A percentile compares a stretch with the other conserved stretches of the same genome.
Evolutionary conservation across 2,329 filamentous ascomycete species (phyloP).

Genomic region (Paecilomyces sp.): DNA sequence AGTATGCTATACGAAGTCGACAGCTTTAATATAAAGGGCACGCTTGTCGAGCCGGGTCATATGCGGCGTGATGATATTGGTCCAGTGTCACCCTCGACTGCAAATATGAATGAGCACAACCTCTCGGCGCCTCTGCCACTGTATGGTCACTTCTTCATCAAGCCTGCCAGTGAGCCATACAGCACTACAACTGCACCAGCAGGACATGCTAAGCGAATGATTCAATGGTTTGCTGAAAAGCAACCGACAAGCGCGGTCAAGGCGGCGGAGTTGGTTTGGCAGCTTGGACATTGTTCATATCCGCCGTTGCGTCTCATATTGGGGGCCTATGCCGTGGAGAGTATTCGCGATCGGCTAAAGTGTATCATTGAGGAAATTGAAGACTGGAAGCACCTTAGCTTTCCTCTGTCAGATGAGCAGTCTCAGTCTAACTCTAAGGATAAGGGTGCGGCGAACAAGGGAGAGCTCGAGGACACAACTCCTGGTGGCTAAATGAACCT

Average conservation of each 20-base stretch:
- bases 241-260: constrained; percentile 91
- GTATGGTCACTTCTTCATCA: constrained; percentile 90
- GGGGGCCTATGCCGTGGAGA: constrained; percentile 92
- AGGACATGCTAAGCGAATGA: constrained; percentile 79
- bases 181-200: constrained; percentile 70
- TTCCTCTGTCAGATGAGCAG: constrained; percentile 39
- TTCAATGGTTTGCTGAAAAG: constrained; percentile 88
- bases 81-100: constrained; percentile 21
- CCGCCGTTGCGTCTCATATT: constrained; percentile 80
- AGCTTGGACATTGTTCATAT: constrained; percentile 89
- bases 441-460: not conserved
- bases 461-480: not conserved
- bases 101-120: constrained; percentile 20
- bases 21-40: constrained; percentile 84
- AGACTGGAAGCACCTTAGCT: constrained; percentile 84
- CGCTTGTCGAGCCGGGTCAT: constrained; percentile 83
- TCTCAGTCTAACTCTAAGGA: constrained; percentile 2
- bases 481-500: not conserved
- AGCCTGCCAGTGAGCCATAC: constrained; percentile 77
- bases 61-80: constrained; percentile 70
- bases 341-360: constrained; percentile 79
- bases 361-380: constrained; percentile 93
- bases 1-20: constrained; percentile 96
- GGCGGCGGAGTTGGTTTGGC: constrained; percentile 88
- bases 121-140: constrained; percentile 56